These are phyloP conservation scores for Fusarium chaquense DNA, from an alignment of 2,329 filamentous ascomycete species.

Conservation along the genomic window DNA sequence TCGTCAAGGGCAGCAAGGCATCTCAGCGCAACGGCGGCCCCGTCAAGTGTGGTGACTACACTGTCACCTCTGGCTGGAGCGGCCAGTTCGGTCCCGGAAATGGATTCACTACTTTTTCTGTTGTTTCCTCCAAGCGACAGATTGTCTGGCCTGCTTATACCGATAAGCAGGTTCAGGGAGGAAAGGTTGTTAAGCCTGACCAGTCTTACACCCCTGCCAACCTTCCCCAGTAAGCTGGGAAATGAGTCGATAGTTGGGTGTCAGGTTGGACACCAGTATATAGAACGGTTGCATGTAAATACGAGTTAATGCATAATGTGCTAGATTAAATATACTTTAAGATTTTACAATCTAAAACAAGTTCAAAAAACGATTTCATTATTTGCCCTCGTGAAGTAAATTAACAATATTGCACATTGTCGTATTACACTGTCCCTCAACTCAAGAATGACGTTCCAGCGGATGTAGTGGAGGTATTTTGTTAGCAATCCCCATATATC, in stretches of 20 bases:
- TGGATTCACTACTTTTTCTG: constrained; percentile 66
- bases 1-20: constrained; percentile 51
- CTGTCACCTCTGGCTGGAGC: constrained; percentile 66
- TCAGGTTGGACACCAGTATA: neutral
- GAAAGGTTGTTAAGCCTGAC: constrained; percentile 61
- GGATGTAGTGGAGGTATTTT: too few relatives aligned
- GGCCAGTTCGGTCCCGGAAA: constrained; percentile 64
- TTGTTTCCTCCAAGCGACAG: constrained; percentile 54
- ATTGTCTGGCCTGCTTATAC: constrained; percentile 66
- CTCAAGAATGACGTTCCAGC: too few relatives aligned
- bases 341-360: neutral
- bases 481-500: too few relatives aligned
- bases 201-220: constrained; percentile 57
- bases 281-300: neutral
- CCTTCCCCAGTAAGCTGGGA: constrained; percentile 26
- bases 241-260: too few relatives aligned
- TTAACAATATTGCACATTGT: too few relatives aligned
- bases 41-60: constrained; percentile 61
- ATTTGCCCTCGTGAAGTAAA: neutral
- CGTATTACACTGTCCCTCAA: too few relatives aligned
- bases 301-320: neutral
- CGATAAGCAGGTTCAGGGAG: constrained; percentile 60
- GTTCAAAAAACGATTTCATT: neutral
- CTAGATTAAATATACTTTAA: neutral
- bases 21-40: constrained; percentile 55